Conservation (phyloP, 1,139 yeast species). For the Candida tropicalis region DNA sequence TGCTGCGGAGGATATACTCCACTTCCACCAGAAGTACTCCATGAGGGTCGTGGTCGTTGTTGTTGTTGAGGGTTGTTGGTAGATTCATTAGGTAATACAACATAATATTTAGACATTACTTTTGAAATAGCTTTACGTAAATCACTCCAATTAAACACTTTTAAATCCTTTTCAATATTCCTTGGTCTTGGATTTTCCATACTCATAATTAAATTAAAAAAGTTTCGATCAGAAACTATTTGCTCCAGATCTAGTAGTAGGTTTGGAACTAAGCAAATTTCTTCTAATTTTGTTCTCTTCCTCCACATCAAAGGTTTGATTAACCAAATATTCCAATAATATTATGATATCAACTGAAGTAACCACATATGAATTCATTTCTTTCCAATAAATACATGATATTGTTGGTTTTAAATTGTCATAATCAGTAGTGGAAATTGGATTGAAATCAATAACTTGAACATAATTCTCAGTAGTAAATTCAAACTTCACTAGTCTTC, state of each 20-base stretch:
- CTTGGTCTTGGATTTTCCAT: slow-evolving; percentile 71
- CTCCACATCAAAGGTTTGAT: slow-evolving; percentile 60
- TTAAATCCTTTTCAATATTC: slow-evolving; percentile 72
- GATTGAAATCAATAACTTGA: slow-evolving; percentile 29
- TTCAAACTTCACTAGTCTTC: slow-evolving; percentile 42
- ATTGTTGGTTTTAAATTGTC: slow-evolving; percentile 39
- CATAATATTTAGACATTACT: slow-evolving; percentile 62
- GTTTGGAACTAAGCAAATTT: slow-evolving; percentile 66
- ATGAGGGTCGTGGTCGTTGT: too few species aligned
- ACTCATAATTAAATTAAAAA: slow-evolving; percentile 63
- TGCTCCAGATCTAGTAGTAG: slow-evolving; percentile 58
- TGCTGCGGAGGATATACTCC: too few species aligned
- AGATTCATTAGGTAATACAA: slow-evolving; percentile 7
- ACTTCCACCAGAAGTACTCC: too few species aligned
- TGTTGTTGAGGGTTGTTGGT: not conserved
- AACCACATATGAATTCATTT: slow-evolving; percentile 51
- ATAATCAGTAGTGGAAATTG: slow-evolving; percentile 22
- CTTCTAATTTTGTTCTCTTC: slow-evolving; percentile 74
- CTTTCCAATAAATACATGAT: slow-evolving; percentile 66
- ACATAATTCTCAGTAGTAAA: slow-evolving; percentile 23
- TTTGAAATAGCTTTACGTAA: slow-evolving; percentile 57
- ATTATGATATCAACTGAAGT: slow-evolving; percentile 69
- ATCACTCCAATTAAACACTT: slow-evolving; percentile 64
- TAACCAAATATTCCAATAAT: slow-evolving; percentile 59
- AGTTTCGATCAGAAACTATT: slow-evolving; percentile 45